Base-by-base conservation (phyloP, 192 early-diverging fungal species). In the Allomyces arbusculus region DNA sequence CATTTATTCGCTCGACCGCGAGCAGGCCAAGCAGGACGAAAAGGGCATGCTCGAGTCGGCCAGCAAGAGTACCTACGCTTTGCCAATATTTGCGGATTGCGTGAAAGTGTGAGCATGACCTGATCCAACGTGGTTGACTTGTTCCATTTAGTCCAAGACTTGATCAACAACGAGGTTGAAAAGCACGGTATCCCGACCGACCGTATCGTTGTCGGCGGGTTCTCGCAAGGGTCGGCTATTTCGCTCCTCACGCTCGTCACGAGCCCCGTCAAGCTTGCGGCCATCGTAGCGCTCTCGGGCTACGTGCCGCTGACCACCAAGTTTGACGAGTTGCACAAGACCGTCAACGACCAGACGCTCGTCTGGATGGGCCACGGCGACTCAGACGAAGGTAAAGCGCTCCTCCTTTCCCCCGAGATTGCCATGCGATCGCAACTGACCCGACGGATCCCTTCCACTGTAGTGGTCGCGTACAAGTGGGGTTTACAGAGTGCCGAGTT, bases 121-220 rank as follows among this genome's bases (percentile, higher is more conserved):
- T 44, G 24, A 61, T n/a, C 23, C 61, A 72, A 40, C 33, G 33
- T 8, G 33, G 26, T 4, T 1, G 26, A 28, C 26, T 28, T 28
- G 26, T 28, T 28, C 26, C 26, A 28, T 28, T 28, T 19, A 76
- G 79, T 87, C 63, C 76, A 79, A 67, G 65, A 74, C 61, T 69
- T 87, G 23, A 80, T 95, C 20, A 70, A 79, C 16, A 69, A 80
- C 8, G 92, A 98, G 73, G 75, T 98, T 6, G 84, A 87, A 20
- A 62, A 76, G 23, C 50, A 58, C 16, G 86, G 89, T 5, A 93
- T 91, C 63, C 80, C 88, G 3, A 73, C 90, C 7, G 74, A 84
- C 45, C 80, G 91, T 20, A 98, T 98, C 62, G 84, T 96, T 44
- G 61, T 98, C 20, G 92, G 90, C 64, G 95, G 95, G 0, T 98